Base-by-base conservation (phyloP, 331 rosid genomes). In the Malus hybrid region DNA sequence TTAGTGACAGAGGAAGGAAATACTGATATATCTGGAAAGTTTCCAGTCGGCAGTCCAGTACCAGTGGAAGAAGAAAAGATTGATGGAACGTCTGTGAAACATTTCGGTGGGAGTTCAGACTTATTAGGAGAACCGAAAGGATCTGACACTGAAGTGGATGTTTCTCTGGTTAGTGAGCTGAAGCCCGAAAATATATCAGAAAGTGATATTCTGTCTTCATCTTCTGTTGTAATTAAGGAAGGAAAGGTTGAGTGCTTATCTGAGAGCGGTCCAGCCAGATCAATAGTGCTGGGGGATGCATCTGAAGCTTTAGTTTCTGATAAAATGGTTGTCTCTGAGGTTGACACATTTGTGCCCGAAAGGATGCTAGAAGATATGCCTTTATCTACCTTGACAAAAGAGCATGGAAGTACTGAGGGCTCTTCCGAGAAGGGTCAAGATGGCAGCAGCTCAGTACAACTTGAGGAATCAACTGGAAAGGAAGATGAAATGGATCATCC, bases 401-500 rank as follows among this genome's bases (percentile, higher is more conserved):
- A n/a, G 22, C 27, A 20, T 22, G 80, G 70, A 50, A 65, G 70
- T 4, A 70, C 67, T 68, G 82, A 74, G 42, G 54, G 34, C 76
- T 76, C 78, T 10, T 67, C 80, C 29, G 86, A 86, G 73, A 81
- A 62, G 61, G 71, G 29, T 71, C 76, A 68, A 72, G 67, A 19
- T 27, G 66, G 46, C 46, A 39, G 70, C 32, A 69, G 83, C 81
- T 66, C 84, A 36, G 74, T 69, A 32, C 70, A 79, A 34, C 70
- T 71, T 60, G 84, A 73, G 72, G 83, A 86, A 76, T 70, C 80
- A 67, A 59, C 69, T 63, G 28, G 39, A 79, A 64, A 71, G 67
- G 78, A 66, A 63, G 84, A 76, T 65, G 86, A 74, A 59, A 78
- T 56, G 67, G 29, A 52, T 73, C 73, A 85, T 66, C 80, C 76